Conservation (phyloP, 73 alveolate species). For the Paramecium sexaurelia region DNA sequence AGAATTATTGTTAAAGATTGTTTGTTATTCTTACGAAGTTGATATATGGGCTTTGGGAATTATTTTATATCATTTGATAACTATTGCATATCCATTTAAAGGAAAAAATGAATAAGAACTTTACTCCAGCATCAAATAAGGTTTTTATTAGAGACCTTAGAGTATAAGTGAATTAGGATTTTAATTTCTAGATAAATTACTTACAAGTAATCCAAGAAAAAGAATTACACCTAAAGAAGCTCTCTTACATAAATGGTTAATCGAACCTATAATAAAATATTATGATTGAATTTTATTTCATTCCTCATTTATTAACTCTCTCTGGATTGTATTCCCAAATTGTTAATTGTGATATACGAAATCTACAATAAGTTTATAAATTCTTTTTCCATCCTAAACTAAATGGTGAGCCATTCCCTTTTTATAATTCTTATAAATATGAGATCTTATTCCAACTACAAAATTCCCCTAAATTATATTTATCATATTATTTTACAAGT, state of each 20-base stretch:
- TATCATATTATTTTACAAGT: background rate
- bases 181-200: background rate
- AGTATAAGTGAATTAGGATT: background rate
- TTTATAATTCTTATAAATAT: background rate
- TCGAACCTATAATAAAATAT: background rate
- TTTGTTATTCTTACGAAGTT: background rate
- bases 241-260: background rate
- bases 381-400: constrained; percentile 19
- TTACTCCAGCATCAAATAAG: background rate
- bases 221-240: background rate
- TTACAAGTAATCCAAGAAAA: background rate
- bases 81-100: background rate
- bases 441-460: constrained; percentile 14
- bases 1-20: background rate
- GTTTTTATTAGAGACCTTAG: background rate
- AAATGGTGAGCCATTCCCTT: background rate
- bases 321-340: constrained; percentile 2
- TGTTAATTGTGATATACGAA: background rate
- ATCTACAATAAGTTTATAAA: background rate
- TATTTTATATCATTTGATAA: background rate
- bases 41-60: constrained; percentile 33
- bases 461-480: background rate
- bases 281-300: background rate
- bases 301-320: background rate
- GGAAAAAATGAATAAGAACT: background rate